These are phyloP conservation scores for Emergomyces orientalis DNA, from an alignment of 2,329 filamentous ascomycete genomes.

Conservation along the genomic window DNA sequence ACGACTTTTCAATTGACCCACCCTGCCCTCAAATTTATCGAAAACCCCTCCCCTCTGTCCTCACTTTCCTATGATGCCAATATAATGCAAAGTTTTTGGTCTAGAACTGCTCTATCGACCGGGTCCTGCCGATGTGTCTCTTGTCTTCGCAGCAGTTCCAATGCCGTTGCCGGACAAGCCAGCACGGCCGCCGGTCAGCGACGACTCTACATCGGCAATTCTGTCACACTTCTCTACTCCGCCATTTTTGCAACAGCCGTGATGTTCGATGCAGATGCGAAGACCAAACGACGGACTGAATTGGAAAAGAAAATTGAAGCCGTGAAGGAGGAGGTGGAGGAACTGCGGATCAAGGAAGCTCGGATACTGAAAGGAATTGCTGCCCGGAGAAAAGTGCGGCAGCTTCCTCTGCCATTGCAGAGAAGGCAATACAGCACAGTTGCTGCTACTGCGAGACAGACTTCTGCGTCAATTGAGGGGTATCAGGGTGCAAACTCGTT, in stretches of 20 bases:
- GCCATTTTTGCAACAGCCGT: slow-evolving; percentile 36
- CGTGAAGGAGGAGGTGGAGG: slow-evolving; percentile 34
- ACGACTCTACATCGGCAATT: slow-evolving; percentile 34
- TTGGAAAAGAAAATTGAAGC: slow-evolving; percentile 36
- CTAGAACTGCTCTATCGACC: slow-evolving; percentile 32
- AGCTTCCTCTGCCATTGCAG: slow-evolving; percentile 19
- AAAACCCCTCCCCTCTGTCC: not conserved
- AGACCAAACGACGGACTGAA: slow-evolving; percentile 32
- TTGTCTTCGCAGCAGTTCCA: slow-evolving; percentile 30
- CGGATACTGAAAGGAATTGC: slow-evolving; percentile 28
- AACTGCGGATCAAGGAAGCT: slow-evolving; percentile 32
- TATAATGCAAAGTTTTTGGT: slow-evolving; percentile 39
- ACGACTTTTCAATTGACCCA: not conserved
- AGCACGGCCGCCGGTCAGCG: slow-evolving; percentile 29
- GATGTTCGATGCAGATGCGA: slow-evolving; percentile 33
- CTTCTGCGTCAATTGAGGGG: slow-evolving; percentile 4
- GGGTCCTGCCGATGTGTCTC: slow-evolving; percentile 34
- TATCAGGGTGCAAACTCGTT: not conserved
- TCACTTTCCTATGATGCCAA: slow-evolving; percentile 1
- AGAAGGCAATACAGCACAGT: slow-evolving; percentile 21
- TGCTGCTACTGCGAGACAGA: slow-evolving; percentile 13
- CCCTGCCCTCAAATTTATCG: not conserved
- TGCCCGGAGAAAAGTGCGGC: slow-evolving; percentile 18
- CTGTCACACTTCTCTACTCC: slow-evolving; percentile 36
- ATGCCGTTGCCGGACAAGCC: slow-evolving; percentile 28